These are phyloP conservation scores for Erysiphe neolycopersici DNA, from an alignment of 2,329 filamentous ascomycete species.

Conservation along the genomic window DNA sequence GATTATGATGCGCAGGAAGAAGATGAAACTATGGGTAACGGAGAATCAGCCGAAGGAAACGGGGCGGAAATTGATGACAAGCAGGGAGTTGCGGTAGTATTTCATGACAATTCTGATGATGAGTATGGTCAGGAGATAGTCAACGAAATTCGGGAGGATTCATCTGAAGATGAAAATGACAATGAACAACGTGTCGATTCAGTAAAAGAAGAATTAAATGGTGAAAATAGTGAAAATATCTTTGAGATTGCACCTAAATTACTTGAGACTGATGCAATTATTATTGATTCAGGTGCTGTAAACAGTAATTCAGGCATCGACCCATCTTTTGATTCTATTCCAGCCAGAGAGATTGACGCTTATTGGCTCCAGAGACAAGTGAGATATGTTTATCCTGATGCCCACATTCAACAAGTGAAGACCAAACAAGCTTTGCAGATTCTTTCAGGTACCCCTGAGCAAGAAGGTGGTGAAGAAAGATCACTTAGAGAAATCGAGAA, in stretches of 20 bases:
- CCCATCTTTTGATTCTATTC: conserved; percentile 34
- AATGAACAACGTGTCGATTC: conserved; percentile 29
- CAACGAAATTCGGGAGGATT: conserved; percentile 70
- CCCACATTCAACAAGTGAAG: conserved; percentile 82
- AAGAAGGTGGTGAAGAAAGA: conserved; percentile 58
- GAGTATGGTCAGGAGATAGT: conserved; percentile 55
- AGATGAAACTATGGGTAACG: conserved; percentile 61
- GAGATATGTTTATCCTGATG: conserved; percentile 64
- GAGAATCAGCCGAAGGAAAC: conserved; percentile 34
- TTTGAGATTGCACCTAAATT: conserved; percentile 23
- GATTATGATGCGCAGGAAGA: conserved; percentile 95
- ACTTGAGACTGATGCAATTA: conserved; percentile 46
- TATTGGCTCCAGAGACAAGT: conserved; percentile 94
- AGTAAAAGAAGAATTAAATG: conserved; percentile 22
- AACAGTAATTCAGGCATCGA: conserved; percentile 20
- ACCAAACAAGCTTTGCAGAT: conserved; percentile 62
- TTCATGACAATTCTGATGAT: conserved; percentile 71
- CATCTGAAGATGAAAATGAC: conserved; percentile 53
- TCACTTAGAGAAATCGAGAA: conserved; percentile 85
- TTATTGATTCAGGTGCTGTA: conserved; percentile 43
- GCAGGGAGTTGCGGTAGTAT: conserved; percentile 91
- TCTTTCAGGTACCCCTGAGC: conserved; percentile 46
- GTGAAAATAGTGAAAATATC: conserved; percentile 21
- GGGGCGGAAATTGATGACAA: conserved; percentile 71
- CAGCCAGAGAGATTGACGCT: conserved; percentile 78